These are phyloP conservation scores for Extremus antarcticus DNA, from an alignment of 495 filamentous ascomycete genomes.

Conservation along the genomic window DNA sequence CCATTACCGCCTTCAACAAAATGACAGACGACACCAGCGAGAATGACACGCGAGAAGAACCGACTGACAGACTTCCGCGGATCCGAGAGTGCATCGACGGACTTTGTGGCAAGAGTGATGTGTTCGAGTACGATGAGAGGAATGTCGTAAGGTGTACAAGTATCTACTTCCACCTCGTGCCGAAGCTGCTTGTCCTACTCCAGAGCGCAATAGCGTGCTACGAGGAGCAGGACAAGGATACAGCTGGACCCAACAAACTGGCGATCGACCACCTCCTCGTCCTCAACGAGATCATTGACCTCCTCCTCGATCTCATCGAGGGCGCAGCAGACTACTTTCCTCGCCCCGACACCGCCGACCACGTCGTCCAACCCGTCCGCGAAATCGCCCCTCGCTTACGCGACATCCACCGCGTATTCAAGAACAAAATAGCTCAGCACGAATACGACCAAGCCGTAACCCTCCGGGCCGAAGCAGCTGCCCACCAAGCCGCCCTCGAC, in stretches of 20 bases:
- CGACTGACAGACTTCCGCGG: neutral
- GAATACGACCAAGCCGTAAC: neutral
- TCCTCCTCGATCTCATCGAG: constrained; percentile 7
- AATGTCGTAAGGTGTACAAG: neutral
- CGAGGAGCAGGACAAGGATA: neutral
- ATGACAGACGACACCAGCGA: neutral
- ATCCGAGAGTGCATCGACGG: neutral
- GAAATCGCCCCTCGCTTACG: constrained; percentile 12
- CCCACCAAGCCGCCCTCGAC: neutral
- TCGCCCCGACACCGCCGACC: neutral
- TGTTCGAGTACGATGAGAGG: neutral
- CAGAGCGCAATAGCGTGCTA: constrained; percentile 1
- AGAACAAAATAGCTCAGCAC: neutral
- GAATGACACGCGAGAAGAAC: neutral
- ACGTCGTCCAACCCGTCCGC: constrained; percentile 13
- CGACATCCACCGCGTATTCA: constrained; percentile 4
- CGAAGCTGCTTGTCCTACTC: constrained; percentile 10
- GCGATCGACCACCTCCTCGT: neutral
- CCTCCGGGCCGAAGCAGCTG: neutral
- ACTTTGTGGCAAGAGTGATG: neutral
- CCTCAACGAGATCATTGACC: constrained; percentile 2
- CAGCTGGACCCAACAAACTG: neutral
- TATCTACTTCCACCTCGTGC: constrained; percentile 18
- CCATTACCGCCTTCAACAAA: neutral
- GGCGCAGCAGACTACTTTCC: constrained; percentile 1